Percentiles rank a stretch among this genome's conserved stretches.
Evolutionary conservation across 768 basidiomycete species (phyloP).

Genomic region (Lactarius hatsudake): DNA sequence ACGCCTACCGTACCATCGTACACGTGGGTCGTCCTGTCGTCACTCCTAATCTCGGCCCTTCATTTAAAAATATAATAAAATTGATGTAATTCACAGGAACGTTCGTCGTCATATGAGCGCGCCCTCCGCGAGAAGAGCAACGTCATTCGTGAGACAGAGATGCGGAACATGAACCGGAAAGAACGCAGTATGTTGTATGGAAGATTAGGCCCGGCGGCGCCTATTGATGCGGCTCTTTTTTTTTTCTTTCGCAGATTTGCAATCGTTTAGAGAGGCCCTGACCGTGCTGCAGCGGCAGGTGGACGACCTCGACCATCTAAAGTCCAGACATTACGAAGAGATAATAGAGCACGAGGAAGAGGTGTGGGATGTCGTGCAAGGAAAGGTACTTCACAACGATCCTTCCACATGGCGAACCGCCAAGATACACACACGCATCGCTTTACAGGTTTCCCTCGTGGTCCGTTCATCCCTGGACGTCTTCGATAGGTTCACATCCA

Average conservation of each 20-base stretch:
- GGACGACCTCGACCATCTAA: conserved; percentile 85
- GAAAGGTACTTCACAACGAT: conserved; percentile 51
- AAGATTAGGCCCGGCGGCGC: not conserved
- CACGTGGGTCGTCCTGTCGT: conserved; percentile 44
- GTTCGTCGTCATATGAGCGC: conserved; percentile 80
- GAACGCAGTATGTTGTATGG: conserved; percentile 63
- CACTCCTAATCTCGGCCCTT: conserved; percentile 6
- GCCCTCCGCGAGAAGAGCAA: conserved; percentile 79
- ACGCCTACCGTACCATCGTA: conserved; percentile 72
- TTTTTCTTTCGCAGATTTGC: conserved; percentile 60
- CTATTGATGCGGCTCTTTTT: not conserved
- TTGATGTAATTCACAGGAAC: conserved; percentile 54
- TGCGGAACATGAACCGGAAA: conserved; percentile 78
- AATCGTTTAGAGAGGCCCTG: conserved; percentile 83
- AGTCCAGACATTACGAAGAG: conserved; percentile 80
- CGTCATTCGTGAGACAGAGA: conserved; percentile 82
- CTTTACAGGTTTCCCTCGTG: conserved; percentile 63
- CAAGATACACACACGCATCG: not conserved
- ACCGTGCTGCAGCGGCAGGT: conserved; percentile 82
- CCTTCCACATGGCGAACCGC: not conserved
- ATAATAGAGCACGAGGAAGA: conserved; percentile 92
- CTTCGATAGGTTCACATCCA: conserved; percentile 82
- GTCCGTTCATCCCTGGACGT: conserved; percentile 91
- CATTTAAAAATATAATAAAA: not conserved
- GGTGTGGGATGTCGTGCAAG: conserved; percentile 90